Percentiles rank a stretch among this genome's conserved stretches.
These are phyloP conservation scores for Backusella parvicylindrica DNA, from an alignment of 192 early-diverging fungal genomes.

Conservation along the genomic window DNA sequence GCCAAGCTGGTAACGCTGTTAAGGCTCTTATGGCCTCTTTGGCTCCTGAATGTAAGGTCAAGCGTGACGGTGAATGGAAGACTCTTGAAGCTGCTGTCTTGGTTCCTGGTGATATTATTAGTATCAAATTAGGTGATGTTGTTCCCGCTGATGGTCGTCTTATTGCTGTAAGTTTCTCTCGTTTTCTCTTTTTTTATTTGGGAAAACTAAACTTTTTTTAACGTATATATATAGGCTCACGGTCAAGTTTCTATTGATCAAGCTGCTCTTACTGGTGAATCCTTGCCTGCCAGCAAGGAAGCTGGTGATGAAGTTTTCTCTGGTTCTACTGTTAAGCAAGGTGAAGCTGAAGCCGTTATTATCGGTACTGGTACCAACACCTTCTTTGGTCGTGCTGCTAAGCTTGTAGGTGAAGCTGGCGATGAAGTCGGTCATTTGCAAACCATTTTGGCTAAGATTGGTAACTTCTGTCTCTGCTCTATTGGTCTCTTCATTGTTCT, in stretches of 20 bases:
- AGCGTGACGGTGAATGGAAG: constrained; percentile 78
- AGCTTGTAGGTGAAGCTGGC: constrained; percentile 65
- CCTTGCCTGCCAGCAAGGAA: constrained; percentile 67
- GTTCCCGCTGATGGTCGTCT: constrained; percentile 85
- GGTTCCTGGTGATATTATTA: constrained; percentile 88
- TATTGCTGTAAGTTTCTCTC: constrained; percentile 51
- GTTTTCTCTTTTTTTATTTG: background rate
- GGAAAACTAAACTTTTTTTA: background rate
- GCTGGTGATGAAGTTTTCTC: constrained; percentile 70
- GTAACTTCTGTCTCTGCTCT: constrained; percentile 72
- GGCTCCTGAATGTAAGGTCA: constrained; percentile 82
- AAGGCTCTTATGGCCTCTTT: constrained; percentile 89
- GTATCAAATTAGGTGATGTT: constrained; percentile 82
- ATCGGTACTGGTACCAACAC: constrained; percentile 79
- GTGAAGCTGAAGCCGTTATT: constrained; percentile 71
- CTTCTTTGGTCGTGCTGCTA: constrained; percentile 78
- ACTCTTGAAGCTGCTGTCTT: constrained; percentile 70
- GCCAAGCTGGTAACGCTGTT: constrained; percentile 84
- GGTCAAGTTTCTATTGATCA: constrained; percentile 64
- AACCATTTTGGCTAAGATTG: constrained; percentile 67
- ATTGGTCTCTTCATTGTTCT: constrained; percentile 69
- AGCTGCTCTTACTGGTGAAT: constrained; percentile 70
- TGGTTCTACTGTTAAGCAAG: constrained; percentile 76
- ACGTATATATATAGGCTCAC: constrained; percentile 22
- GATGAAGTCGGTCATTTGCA: constrained; percentile 75